Conservation (phyloP, 2,329 filamentous ascomycete species). For the Dendrostoma leiphaemia region DNA sequence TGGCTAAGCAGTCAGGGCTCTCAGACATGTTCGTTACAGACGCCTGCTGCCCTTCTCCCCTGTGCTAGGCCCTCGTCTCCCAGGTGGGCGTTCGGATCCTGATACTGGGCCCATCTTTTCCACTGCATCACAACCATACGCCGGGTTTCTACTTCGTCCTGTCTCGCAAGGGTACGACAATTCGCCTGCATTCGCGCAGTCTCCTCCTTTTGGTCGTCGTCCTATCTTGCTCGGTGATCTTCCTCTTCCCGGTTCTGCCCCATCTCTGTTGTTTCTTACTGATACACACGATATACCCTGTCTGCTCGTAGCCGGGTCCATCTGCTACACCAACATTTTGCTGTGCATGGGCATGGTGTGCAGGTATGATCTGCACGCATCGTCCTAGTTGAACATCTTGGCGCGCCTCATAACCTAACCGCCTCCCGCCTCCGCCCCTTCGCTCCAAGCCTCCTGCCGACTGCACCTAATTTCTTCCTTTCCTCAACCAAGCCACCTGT, state of each 20-base stretch:
- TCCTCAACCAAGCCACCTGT: constrained; percentile 10
- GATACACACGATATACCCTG: constrained; percentile 12
- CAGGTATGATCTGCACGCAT: constrained; percentile 44
- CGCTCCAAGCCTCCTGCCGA: constrained; percentile 22
- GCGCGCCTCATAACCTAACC: constrained; percentile 31
- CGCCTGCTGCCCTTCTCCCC: neutral
- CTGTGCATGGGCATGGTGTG: constrained; percentile 34
- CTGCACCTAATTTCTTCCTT: constrained; percentile 19
- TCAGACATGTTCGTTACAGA: constrained; percentile 18
- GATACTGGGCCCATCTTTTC: constrained; percentile 1
- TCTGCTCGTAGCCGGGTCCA: constrained; percentile 7
- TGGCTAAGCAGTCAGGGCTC: constrained; percentile 10
- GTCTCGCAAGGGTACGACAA: neutral
- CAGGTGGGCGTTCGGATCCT: neutral
- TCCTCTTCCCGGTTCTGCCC: neutral
- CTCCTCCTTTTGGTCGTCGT: constrained; percentile 6
- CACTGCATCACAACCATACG: constrained; percentile 8
- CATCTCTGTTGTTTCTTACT: constrained; percentile 6
- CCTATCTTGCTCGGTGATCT: constrained; percentile 11
- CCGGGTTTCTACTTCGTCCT: constrained; percentile 16
- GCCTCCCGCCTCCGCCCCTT: constrained; percentile 24
- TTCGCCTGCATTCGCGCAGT: neutral
- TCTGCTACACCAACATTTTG: constrained; percentile 23
- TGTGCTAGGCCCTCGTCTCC: neutral
- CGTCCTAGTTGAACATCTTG: constrained; percentile 35